Conservation (phyloP, 192 early-diverging fungal genomes). For the Rhizoclosmatium globosum region DNA sequence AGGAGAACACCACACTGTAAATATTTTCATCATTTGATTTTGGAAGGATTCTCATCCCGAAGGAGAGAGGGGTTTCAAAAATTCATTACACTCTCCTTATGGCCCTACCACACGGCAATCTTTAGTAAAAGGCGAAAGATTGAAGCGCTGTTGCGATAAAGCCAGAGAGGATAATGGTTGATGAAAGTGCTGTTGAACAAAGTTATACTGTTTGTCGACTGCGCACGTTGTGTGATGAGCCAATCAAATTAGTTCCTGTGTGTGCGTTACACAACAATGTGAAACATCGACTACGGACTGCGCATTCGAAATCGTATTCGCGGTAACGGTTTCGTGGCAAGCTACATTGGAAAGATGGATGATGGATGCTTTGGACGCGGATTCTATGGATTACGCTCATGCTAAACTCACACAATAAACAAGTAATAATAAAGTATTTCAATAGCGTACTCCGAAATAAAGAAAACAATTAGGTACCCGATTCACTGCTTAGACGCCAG, state of each 20-base stretch:
- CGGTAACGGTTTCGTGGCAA: too few species aligned
- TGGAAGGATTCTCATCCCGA: neutral
- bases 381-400: too few species aligned
- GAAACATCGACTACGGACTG: too few species aligned
- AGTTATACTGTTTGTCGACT: neutral
- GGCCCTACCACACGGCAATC: conserved; percentile 21
- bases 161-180: conserved; percentile 1
- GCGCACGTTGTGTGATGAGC: neutral
- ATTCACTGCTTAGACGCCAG: neutral
- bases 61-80: neutral
- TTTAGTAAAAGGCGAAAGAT: conserved; percentile 26
- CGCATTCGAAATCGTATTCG: too few species aligned
- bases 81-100: conserved; percentile 18
- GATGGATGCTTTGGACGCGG: too few species aligned
- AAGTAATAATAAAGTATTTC: too few species aligned
- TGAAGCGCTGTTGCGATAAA: conserved; percentile 18
- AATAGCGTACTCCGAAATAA: neutral
- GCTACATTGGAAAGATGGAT: too few species aligned
- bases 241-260: too few species aligned
- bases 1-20: too few species aligned
- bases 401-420: too few species aligned
- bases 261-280: too few species aligned
- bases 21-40: neutral
- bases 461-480: neutral
- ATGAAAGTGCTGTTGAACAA: neutral